Base-by-base conservation (phyloP, 2,329 filamentous ascomycete genomes). In the Onygenales sp. region DNA sequence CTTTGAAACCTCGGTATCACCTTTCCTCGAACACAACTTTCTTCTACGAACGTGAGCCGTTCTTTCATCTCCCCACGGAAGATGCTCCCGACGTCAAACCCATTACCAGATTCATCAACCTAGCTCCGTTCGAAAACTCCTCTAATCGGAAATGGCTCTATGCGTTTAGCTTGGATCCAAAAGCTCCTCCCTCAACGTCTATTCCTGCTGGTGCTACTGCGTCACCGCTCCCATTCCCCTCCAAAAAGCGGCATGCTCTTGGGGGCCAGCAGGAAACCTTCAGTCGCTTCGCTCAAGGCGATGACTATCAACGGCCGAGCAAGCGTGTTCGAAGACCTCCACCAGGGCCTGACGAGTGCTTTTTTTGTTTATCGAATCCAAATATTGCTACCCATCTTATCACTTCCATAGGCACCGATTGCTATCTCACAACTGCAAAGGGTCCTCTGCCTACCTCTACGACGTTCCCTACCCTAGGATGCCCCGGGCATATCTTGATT, bases 361-460 rank as follows among this genome's bases (percentile, higher is more conserved):
- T 93, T 76, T 97, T 98, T 74, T 98, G 93, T 66, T 78, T 98
- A 9, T 91, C 88, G 5, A 96, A 95, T 67, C 83, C 87, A 5
- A 86, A 86, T 56, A 76, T 93, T 44, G 86, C 87, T 51, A 86
- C 85, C 1, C 92, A 98, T 70, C 86, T 98, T 70, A 86, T 96
- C 62, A 86, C 87, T 59, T 90, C 87, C 31, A 92, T 98, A 58
- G 93, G 88, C 51, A 84, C 90, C 14, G 87, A 95, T 56, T 80
- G 84, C 52, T 97, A 97, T 68, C 72, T 97, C 52, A 95, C 93
- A 32, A 93, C 87, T 27, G 89, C 93, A 55, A 96, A 95, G 68
- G 93, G 93, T 0, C 91, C 93, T 4, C 77, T 98, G 0, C 85
- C 88, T 1, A 86, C 83, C 1, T 70, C 80, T 0, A 73, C 79